These are phyloP conservation scores for Geotrichum restrictum DNA, from an alignment of 1,139 yeast species.

Conservation along the genomic window DNA sequence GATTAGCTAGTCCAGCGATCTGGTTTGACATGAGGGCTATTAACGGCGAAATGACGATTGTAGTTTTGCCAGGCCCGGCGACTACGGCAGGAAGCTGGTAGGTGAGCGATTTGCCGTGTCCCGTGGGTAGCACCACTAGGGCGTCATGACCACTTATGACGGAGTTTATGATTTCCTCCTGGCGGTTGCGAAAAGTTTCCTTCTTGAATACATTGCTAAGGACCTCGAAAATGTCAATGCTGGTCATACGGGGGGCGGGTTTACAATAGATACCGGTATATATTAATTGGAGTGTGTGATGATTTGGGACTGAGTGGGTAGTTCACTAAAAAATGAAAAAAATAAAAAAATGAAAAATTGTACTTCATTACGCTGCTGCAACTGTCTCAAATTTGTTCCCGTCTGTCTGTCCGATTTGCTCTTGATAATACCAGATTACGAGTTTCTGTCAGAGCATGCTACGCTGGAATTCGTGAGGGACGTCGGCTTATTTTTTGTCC, in stretches of 20 bases:
- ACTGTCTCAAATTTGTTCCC: too few relatives aligned
- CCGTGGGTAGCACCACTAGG: constrained; percentile 87
- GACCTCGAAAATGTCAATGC: constrained; percentile 18
- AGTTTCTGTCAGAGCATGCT: too few relatives aligned
- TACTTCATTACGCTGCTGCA: too few relatives aligned
- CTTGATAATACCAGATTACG: too few relatives aligned
- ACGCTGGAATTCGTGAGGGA: too few relatives aligned
- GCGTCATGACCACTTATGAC: constrained; percentile 69
- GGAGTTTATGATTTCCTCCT: constrained; percentile 67
- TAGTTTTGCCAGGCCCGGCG: constrained; percentile 41
- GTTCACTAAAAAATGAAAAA: background rate
- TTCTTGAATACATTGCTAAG: constrained; percentile 30
- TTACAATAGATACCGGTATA: too few relatives aligned
- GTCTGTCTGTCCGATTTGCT: too few relatives aligned
- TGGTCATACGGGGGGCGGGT: background rate
- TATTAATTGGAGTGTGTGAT: too few relatives aligned
- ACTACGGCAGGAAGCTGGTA: constrained; percentile 80
- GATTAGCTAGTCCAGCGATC: constrained; percentile 58
- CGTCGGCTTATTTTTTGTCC: too few relatives aligned
- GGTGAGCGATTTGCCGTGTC: constrained; percentile 87
- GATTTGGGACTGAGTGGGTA: background rate
- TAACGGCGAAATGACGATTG: constrained; percentile 82
- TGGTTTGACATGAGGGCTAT: constrained; percentile 91
- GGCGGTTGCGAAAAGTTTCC: constrained; percentile 59
- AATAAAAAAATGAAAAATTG: too few relatives aligned